Evolutionary conservation across 2,329 filamentous ascomycete genomes (phyloP).

Genomic region (Aspergillus brunneoviolaceus): DNA sequence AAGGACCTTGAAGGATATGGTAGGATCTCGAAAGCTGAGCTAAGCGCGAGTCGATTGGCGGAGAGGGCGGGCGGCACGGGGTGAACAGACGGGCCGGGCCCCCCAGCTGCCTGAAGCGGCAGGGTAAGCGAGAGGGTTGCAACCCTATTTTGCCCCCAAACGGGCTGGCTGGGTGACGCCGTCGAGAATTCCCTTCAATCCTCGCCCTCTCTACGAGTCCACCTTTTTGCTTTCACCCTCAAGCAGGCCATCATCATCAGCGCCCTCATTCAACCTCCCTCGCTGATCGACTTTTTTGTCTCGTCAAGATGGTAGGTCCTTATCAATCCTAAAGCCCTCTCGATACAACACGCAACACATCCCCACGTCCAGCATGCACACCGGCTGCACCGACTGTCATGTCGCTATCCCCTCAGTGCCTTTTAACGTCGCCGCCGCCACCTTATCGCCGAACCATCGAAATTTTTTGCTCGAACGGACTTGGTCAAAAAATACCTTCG

Average conservation of each 20-base stretch:
- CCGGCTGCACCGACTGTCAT: neutral
- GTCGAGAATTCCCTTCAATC: slow-evolving; percentile 36
- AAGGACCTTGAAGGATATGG: slow-evolving; percentile 4
- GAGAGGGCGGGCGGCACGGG: neutral
- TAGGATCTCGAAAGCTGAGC: slow-evolving; percentile 3
- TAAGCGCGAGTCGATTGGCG: slow-evolving; percentile 4
- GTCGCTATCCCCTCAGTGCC: slow-evolving; percentile 8
- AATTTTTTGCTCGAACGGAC: slow-evolving; percentile 1
- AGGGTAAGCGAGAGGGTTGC: slow-evolving; percentile 43
- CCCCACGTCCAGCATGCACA: neutral
- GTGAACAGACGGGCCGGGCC: neutral
- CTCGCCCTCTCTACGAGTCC: slow-evolving; percentile 36
- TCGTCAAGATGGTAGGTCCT: slow-evolving; percentile 47
- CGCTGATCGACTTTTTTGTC: slow-evolving; percentile 43
- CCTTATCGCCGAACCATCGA: slow-evolving; percentile 10
- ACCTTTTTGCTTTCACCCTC: slow-evolving; percentile 33
- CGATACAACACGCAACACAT: neutral
- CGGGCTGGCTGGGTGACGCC: slow-evolving; percentile 24
- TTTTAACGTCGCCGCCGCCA: slow-evolving; percentile 18
- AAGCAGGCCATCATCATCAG: slow-evolving; percentile 45
- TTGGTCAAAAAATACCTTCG: slow-evolving; percentile 1
- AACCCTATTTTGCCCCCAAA: slow-evolving; percentile 35
- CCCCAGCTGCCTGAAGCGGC: slow-evolving; percentile 21
- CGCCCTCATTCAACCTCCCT: slow-evolving; percentile 37
- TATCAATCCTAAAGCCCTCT: slow-evolving; percentile 8